Percentiles rank a stretch among this genome's conserved stretches.
phyloP scores from a whole-genome alignment of 176 grass and related monocot species.

The Lolium rigidum region DNA sequence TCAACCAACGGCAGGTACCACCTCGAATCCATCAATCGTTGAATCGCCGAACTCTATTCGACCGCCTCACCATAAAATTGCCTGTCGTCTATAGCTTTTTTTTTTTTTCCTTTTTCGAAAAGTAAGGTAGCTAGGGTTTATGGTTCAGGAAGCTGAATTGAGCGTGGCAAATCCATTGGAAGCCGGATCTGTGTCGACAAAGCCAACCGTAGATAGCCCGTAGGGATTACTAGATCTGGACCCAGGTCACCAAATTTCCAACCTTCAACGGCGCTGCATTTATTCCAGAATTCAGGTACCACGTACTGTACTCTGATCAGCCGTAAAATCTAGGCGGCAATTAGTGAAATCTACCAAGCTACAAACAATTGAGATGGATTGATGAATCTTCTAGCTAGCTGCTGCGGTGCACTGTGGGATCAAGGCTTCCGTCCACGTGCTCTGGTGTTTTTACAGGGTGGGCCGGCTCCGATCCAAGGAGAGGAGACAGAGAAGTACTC shows the following conservation, averaged over 20 bases:
- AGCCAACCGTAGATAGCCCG: not conserved
- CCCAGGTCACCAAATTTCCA: conserved; percentile 12
- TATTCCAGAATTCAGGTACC: conserved; percentile 31
- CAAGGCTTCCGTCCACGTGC: not conserved
- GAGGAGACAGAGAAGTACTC: conserved; percentile 33
- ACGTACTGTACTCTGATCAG: not conserved
- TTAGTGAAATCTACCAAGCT: conserved; percentile 10
- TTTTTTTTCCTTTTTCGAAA: too few relatives aligned
- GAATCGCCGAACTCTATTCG: not conserved
- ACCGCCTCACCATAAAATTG: conserved; percentile 11
- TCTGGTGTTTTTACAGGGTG: not conserved
- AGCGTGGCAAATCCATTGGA: not conserved
- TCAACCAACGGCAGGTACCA: conserved; percentile 14
- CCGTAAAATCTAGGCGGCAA: conserved; percentile 23
- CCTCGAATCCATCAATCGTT: not conserved
- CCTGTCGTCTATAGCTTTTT: not conserved
- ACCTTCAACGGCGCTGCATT: conserved; percentile 50
- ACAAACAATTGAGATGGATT: not conserved
- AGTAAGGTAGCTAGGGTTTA: not conserved
- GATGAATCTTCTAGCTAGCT: conserved; percentile 2
- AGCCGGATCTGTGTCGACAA: not conserved
- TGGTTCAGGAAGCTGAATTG: not conserved
- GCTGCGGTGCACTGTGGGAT: not conserved
- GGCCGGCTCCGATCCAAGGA: not conserved
- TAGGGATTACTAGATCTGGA: not conserved